Evolutionary conservation across 495 filamentous ascomycete species (phyloP), one percentile per base, ranked within the genome.

Genomic region (Aspergillus campestris): DNA sequence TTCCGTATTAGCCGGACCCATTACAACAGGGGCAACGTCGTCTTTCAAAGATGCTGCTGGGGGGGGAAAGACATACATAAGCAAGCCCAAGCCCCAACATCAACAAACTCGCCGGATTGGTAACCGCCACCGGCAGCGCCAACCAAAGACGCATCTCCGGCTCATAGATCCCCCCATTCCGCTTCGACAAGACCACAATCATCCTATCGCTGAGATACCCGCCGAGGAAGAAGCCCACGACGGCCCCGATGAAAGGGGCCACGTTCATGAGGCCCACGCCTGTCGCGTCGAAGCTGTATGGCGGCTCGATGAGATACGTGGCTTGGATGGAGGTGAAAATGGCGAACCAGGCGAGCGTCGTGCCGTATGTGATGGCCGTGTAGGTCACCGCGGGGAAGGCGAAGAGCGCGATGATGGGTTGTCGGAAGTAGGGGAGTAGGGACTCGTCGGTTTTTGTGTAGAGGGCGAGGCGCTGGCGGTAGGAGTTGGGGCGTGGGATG

Each of bases 111-210:
- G 44, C 50, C 1, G 59, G 56, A 3, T 53, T 48, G 2, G 61
- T 27, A 1, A 60, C 37, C 1, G 59, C 59, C 28, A 52, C 37
- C 12, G 61, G 57, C 13, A 65, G 38, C 15, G 54, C 51, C 14
- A 62, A 44, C 56, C 54, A 63, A 8, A 70, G 59, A 34, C 66
- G 61, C 52, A 65, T 63, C 45, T 72, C 70, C 0, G 67, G 56
- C 47, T 74, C 69, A 31, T 62, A 61, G 29, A 72, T 57, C 40
- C 67, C 69, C 7, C 56, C 53, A 34, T 71, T 69, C 18, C 56
- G 58, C 40, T 64, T 64, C 4, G 70, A 59, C 5, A 56, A 41
- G 44, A 50, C 54, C 7, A 70, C 36, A 32, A 66, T 60, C 9
- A 45, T 58, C 51, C 58, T 63, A 39, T 71, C 70, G 34, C 54